These are phyloP conservation scores for Mucor plumbeus DNA, from an alignment of 371 early-diverging fungal genomes.

Conservation along the genomic window DNA sequence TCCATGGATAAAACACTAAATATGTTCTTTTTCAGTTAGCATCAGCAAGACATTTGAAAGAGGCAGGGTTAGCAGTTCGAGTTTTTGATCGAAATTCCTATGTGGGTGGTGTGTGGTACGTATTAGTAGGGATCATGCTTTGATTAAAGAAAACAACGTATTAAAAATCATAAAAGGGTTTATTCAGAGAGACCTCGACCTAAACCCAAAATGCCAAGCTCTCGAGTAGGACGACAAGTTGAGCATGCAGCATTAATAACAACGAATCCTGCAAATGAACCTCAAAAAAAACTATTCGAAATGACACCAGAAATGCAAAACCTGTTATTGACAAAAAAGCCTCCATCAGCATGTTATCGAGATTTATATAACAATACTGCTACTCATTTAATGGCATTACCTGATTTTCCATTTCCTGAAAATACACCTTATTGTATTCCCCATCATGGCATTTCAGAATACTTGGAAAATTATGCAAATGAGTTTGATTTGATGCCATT, in stretches of 20 bases:
- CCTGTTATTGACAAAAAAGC: constrained; percentile 11
- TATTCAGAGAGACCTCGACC: constrained; percentile 25
- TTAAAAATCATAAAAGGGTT: constrained; percentile 7
- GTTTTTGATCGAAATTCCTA: constrained; percentile 27
- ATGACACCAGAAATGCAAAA: constrained; percentile 26
- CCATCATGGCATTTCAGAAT: constrained; percentile 11
- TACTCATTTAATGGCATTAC: constrained; percentile 1
- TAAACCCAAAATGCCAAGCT: constrained; percentile 31
- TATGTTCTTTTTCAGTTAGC: constrained; percentile 8
- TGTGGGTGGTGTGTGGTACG: constrained; percentile 35
- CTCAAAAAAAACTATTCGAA: constrained; percentile 21
- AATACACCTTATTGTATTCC: background rate
- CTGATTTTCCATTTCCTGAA: constrained; percentile 20
- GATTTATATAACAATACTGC: constrained; percentile 28
- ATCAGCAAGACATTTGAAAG: constrained; percentile 19
- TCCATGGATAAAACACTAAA: background rate
- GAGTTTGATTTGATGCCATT: constrained; percentile 19
- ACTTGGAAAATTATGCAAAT: constrained; percentile 19
- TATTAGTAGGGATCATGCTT: constrained; percentile 17
- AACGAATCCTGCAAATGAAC: background rate
- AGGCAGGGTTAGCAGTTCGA: constrained; percentile 25
- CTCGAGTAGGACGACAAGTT: constrained; percentile 2
- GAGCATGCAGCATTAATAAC: background rate
- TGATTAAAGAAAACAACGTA: too few relatives aligned
- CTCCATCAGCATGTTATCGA: constrained; percentile 31